Percentiles rank a stretch among this genome's conserved stretches.
Conservation (phyloP, 352 stramenopile species). For the Phytophthora melonis region DNA sequence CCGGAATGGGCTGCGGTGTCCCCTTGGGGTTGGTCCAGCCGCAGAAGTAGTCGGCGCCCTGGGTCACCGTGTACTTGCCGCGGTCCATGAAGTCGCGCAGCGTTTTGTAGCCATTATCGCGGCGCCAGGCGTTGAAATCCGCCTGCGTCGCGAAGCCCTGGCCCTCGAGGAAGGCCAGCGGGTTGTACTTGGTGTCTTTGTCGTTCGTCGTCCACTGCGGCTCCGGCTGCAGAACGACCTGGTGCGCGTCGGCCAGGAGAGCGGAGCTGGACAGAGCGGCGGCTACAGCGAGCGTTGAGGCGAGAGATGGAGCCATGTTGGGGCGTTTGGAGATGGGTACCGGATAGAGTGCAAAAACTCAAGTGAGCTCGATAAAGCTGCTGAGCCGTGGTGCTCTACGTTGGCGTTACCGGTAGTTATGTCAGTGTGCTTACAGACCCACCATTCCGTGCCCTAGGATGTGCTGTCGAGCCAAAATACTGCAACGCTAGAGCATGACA, state of each 20-base stretch:
- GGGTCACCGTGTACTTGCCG: conserved; percentile 32
- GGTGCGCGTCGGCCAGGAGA: conserved; percentile 28
- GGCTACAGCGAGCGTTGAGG: background rate
- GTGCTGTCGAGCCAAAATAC: background rate
- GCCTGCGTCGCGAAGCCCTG: conserved; percentile 42
- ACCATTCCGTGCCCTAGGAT: background rate
- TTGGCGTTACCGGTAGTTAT: background rate
- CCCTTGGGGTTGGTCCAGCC: conserved; percentile 33
- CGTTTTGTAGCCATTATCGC: conserved; percentile 32
- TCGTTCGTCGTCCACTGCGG: conserved; percentile 40
- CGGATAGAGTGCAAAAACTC: background rate
- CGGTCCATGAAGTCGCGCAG: conserved; percentile 40
- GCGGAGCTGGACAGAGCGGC: background rate
- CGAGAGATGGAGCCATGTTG: background rate
- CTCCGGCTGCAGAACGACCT: conserved; percentile 40
- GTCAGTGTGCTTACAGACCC: background rate
- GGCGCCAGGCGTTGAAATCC: conserved; percentile 40
- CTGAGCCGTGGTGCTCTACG: background rate
- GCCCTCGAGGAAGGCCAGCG: conserved; percentile 38
- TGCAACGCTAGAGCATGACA: background rate
- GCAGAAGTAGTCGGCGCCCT: conserved; percentile 33
- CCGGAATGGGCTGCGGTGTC: conserved; percentile 1
- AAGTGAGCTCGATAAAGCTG: background rate
- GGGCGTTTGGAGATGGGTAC: background rate
- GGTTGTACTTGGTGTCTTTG: conserved; percentile 32